Conservation (phyloP, 176 grass and related monocot species). For the Eleusine coracana region DNA sequence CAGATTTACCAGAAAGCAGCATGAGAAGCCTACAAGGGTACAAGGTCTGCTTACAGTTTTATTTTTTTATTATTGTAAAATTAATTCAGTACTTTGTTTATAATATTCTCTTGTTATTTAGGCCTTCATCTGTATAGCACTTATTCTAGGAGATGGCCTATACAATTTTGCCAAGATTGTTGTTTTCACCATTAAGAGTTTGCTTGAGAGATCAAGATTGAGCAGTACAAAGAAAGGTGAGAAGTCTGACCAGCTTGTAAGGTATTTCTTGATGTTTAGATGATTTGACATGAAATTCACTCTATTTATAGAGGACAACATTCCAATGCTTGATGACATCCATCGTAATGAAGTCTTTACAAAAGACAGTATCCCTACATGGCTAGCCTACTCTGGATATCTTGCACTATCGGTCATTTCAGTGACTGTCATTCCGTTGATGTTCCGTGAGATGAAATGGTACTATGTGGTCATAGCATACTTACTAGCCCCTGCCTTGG, state of each 20-base stretch:
- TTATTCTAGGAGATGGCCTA: constrained; percentile 89
- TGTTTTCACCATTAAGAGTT: constrained; percentile 57
- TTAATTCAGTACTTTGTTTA: constrained; percentile 9
- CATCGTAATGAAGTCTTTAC: constrained; percentile 80
- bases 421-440: constrained; percentile 66
- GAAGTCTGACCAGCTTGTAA: constrained; percentile 1
- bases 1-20: constrained; percentile 73
- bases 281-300: constrained; percentile 25
- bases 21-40: constrained; percentile 99
- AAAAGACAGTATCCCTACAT: constrained; percentile 64
- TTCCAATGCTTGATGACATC: constrained; percentile 53
- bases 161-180: constrained; percentile 92
- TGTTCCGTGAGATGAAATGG: constrained; percentile 94
- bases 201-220: constrained; percentile 56
- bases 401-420: constrained; percentile 55
- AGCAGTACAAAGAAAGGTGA: constrained; percentile 81
- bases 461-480: constrained; percentile 91
- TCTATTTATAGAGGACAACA: constrained; percentile 61
- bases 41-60: constrained; percentile 56
- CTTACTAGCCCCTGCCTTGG: constrained; percentile 76
- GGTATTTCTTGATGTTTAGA: constrained; percentile 10
- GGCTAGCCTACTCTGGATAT: constrained; percentile 80
- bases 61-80: not conserved
- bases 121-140: constrained; percentile 95
- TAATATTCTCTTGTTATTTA: constrained; percentile 44